These are phyloP conservation scores for Nicotiana benthamiana DNA, from an alignment of 257 asterid species.

Conservation along the genomic window DNA sequence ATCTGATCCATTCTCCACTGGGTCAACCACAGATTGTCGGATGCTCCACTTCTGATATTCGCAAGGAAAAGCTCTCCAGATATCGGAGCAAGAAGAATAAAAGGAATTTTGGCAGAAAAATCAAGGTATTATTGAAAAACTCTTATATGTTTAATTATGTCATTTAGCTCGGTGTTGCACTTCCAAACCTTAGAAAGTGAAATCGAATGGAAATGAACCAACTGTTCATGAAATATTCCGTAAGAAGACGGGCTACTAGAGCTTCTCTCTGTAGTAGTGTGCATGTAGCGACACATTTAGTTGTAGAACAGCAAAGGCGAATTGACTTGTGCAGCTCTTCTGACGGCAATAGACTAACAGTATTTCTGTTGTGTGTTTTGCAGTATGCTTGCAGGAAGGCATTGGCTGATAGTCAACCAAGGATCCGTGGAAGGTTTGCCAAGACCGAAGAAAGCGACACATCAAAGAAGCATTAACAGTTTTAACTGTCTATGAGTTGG, in stretches of 20 bases:
- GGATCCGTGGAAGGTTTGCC: constrained; percentile 88
- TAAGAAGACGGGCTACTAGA: background rate
- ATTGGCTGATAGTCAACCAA: constrained; percentile 87
- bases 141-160: background rate
- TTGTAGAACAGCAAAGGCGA: background rate
- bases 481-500: constrained; percentile 8
- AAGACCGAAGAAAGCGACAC: constrained; percentile 51
- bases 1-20: constrained; percentile 36
- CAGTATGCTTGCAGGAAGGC: constrained; percentile 98
- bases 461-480: constrained; percentile 32
- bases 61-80: constrained; percentile 77
- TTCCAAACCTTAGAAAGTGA: background rate
- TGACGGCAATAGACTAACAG: constrained; percentile 1
- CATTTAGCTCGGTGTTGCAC: background rate
- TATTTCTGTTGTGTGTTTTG: background rate
- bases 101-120: constrained; percentile 86
- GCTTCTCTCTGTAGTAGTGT: background rate
- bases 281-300: background rate
- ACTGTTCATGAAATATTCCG: background rate
- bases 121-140: constrained; percentile 42
- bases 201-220: background rate
- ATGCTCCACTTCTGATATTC: constrained; percentile 49
- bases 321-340: background rate
- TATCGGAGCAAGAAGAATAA: constrained; percentile 78
- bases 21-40: constrained; percentile 37